These are phyloP conservation scores for Penicillium goetzii DNA, from an alignment of 495 filamentous ascomycete species.

Conservation along the genomic window DNA sequence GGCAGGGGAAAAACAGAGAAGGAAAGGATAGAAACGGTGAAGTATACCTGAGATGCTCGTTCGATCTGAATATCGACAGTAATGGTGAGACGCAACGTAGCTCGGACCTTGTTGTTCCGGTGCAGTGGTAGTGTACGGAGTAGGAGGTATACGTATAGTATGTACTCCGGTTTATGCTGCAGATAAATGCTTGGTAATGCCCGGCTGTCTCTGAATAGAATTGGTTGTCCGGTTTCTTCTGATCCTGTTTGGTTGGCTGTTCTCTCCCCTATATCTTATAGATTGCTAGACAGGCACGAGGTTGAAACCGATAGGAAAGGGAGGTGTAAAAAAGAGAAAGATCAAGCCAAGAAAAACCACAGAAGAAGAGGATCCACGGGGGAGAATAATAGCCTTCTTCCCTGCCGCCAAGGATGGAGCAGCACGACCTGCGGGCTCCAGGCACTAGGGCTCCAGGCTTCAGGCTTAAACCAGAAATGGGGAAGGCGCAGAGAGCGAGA, in stretches of 20 bases:
- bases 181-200: background rate
- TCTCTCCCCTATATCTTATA: background rate
- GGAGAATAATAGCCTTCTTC: constrained; percentile 15
- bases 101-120: background rate
- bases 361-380: constrained; percentile 4
- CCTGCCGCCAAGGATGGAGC: constrained; percentile 9
- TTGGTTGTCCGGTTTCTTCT: background rate
- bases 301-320: background rate
- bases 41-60: background rate
- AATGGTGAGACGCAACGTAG: background rate
- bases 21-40: background rate
- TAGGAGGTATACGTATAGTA: background rate
- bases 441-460: background rate
- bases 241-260: background rate
- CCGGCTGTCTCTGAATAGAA: background rate
- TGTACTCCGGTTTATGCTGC: background rate
- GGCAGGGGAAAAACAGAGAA: background rate
- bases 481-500: constrained; percentile 20
- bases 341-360: constrained; percentile 7
- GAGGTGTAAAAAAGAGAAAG: constrained; percentile 11
- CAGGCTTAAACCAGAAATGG: constrained; percentile 33
- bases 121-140: background rate
- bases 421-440: constrained; percentile 29
- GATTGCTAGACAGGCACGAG: background rate
- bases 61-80: background rate